These are phyloP conservation scores for Amphichorda felina DNA, from an alignment of 2,329 filamentous ascomycete genomes.

Conservation along the genomic window DNA sequence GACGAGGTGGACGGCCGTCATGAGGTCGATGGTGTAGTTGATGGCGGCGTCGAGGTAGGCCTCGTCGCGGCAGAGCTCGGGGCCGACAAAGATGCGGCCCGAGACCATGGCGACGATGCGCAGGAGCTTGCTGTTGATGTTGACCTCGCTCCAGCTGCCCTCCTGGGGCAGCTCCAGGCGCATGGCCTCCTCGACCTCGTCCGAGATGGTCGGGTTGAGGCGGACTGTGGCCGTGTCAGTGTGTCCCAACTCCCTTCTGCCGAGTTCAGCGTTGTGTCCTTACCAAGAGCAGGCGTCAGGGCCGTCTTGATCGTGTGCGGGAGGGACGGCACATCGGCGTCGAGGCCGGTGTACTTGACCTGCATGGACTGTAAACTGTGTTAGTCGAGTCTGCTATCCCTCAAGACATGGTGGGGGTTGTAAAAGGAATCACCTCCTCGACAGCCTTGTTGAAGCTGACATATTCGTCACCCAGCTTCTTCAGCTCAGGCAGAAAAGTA, in stretches of 20 bases:
- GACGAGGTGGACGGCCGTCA: constrained; percentile 19
- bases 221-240: constrained; percentile 8
- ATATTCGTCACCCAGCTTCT: constrained; percentile 5
- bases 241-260: too few relatives aligned
- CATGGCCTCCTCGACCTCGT: constrained; percentile 23
- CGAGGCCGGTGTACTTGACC: constrained; percentile 19
- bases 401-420: background rate
- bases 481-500: constrained; percentile 12
- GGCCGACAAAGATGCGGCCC: constrained; percentile 33
- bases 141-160: constrained; percentile 26
- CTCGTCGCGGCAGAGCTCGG: constrained; percentile 30
- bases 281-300: constrained; percentile 21
- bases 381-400: background rate
- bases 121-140: constrained; percentile 26
- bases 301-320: constrained; percentile 16
- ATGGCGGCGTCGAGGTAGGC: constrained; percentile 33
- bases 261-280: too few relatives aligned
- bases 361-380: constrained; percentile 14
- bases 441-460: constrained; percentile 5
- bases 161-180: constrained; percentile 19
- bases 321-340: constrained; percentile 11
- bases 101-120: constrained; percentile 33
- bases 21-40: constrained; percentile 31
- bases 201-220: constrained; percentile 23
- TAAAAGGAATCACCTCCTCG: constrained; percentile 3